A percentile compares a stretch with the other conserved stretches of the same genome.
Conservation (phyloP, 2,329 filamentous ascomycete genomes). For the Cladosporium cucumerinum region DNA sequence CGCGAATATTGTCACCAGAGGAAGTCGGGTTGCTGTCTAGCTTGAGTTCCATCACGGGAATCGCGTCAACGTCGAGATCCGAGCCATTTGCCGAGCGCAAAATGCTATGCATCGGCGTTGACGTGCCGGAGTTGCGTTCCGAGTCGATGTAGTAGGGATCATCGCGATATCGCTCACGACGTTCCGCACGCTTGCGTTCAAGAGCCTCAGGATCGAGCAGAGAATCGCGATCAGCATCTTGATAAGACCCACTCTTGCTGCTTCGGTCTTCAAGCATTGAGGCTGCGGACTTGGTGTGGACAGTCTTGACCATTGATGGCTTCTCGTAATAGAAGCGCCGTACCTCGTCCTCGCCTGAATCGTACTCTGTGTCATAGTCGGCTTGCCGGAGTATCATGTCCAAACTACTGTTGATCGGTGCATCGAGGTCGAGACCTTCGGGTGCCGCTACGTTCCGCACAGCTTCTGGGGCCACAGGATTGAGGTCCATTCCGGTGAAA, state of each 20-base stretch:
- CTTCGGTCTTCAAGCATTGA: slow-evolving; percentile 41
- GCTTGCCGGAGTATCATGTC: slow-evolving; percentile 59
- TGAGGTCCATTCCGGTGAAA: slow-evolving; percentile 82
- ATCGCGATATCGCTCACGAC: slow-evolving; percentile 78
- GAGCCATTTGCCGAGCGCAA: slow-evolving; percentile 65
- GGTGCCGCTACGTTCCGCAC: slow-evolving; percentile 84
- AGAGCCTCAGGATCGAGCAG: slow-evolving; percentile 69
- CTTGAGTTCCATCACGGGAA: slow-evolving; percentile 91
- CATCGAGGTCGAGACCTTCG: slow-evolving; percentile 71
- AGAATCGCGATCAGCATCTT: slow-evolving; percentile 46
- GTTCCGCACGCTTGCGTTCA: slow-evolving; percentile 70
- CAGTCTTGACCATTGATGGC: slow-evolving; percentile 25
- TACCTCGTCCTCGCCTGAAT: slow-evolving; percentile 43
- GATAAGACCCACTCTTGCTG: slow-evolving; percentile 34
- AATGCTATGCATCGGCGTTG: slow-evolving; percentile 77
- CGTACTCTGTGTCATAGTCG: slow-evolving; percentile 42
- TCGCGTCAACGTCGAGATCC: slow-evolving; percentile 85
- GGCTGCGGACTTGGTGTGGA: slow-evolving; percentile 37
- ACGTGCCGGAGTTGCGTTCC: slow-evolving; percentile 52
- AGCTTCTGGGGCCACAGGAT: slow-evolving; percentile 79
- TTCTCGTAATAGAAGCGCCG: slow-evolving; percentile 47
- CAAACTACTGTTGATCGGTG: slow-evolving; percentile 75
- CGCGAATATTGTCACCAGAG: slow-evolving; percentile 10
- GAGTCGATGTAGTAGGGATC: slow-evolving; percentile 89
- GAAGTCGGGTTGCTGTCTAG: slow-evolving; percentile 49